phyloP scores from a whole-genome alignment of 257 asterid species.

The Solanum clarkiae region DNA sequence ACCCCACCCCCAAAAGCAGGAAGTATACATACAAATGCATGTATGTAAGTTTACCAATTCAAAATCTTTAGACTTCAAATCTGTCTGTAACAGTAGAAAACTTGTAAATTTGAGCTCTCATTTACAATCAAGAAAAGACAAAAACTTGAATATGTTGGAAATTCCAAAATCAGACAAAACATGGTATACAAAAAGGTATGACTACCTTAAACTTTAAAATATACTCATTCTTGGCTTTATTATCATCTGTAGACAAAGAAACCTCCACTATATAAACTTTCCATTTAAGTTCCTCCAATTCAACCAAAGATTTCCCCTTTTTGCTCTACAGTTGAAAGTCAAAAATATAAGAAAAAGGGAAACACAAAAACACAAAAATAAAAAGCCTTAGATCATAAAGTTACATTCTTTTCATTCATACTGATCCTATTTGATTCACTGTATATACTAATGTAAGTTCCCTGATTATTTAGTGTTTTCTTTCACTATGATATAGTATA shows the following conservation, averaged over 20 bases:
- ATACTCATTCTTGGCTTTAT: slow-evolving; percentile 15
- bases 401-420: background rate
- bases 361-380: background rate
- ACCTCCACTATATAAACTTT: background rate
- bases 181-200: slow-evolving; percentile 4
- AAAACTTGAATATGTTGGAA: background rate
- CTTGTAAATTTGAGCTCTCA: background rate
- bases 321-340: background rate
- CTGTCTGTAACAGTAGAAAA: background rate
- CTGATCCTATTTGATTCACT: background rate
- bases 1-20: no score
- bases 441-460: background rate
- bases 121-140: slow-evolving; percentile 1
- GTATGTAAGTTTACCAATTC: background rate
- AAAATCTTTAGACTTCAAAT: background rate
- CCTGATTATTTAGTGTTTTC: background rate
- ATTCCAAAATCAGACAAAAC: slow-evolving; percentile 18
- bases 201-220: slow-evolving; percentile 3
- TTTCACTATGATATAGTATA: background rate
- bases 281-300: background rate
- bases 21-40: background rate
- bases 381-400: background rate
- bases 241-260: background rate
- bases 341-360: background rate
- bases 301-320: background rate